Conservation (phyloP, 2,329 filamentous ascomycete species). For the Phaeosphaeria sp. region DNA sequence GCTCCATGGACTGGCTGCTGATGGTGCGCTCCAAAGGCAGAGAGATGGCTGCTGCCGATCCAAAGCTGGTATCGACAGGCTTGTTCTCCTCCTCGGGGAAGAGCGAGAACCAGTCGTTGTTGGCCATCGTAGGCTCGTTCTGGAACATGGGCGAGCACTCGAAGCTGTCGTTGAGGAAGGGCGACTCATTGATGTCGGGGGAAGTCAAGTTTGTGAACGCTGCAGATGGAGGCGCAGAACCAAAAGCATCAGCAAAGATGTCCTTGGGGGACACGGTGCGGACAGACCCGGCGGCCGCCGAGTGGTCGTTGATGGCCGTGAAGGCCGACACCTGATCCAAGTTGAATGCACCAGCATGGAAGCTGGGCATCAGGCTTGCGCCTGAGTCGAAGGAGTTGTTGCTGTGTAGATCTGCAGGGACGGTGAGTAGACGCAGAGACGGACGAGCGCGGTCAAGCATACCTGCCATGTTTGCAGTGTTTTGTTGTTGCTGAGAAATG, state of each 20-base stretch:
- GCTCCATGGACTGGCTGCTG: constrained; percentile 47
- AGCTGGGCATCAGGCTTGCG: constrained; percentile 55
- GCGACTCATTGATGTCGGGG: constrained; percentile 78
- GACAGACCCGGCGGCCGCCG: constrained; percentile 43
- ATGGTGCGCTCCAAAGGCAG: constrained; percentile 51
- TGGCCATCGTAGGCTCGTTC: constrained; percentile 61
- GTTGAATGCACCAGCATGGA: constrained; percentile 40
- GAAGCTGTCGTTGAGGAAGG: constrained; percentile 72
- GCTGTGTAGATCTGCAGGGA: constrained; percentile 44
- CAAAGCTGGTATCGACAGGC: constrained; percentile 29
- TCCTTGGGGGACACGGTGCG: constrained; percentile 85
- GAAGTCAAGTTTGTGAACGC: constrained; percentile 86
- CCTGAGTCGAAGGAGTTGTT: constrained; percentile 55
- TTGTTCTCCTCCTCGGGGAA: constrained; percentile 64
- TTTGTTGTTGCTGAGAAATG: constrained; percentile 51
- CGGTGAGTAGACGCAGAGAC: constrained; percentile 36
- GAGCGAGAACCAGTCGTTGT: constrained; percentile 72
- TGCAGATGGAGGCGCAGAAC: constrained; percentile 81
- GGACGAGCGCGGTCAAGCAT: constrained; percentile 25
- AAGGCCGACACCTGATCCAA: constrained; percentile 47
- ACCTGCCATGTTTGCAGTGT: constrained; percentile 50
- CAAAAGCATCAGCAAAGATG: constrained; percentile 72
- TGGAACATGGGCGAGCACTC: constrained; percentile 81
- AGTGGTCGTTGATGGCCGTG: constrained; percentile 55
- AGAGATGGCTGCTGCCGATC: constrained; percentile 29